Conservation (phyloP, 768 basidiomycete species). For the Antrodiella citrinella region DNA sequence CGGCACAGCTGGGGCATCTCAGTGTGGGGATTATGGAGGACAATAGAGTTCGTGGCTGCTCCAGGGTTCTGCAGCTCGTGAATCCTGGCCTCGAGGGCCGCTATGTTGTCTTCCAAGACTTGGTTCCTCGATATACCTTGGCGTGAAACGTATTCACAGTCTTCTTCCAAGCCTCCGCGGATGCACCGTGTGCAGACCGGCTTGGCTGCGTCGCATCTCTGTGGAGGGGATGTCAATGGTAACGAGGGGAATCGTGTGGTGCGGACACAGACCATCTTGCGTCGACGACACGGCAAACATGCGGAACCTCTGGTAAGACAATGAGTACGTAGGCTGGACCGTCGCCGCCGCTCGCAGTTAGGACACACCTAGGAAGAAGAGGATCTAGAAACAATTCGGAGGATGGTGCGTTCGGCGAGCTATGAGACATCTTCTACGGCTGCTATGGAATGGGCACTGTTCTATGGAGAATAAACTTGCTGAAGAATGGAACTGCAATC, state of each 20-base stretch:
- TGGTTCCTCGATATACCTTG: not conserved
- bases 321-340: no score
- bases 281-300: not conserved
- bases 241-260: not conserved
- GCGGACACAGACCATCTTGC: not conserved
- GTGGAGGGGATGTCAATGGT: not conserved
- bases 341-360: no score
- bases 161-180: not conserved
- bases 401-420: no score
- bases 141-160: not conserved
- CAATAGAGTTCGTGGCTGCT: not conserved
- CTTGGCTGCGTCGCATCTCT: not conserved
- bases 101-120: not conserved
- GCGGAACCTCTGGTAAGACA: constrained; percentile 1
- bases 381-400: no score
- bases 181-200: not conserved
- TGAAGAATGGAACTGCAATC: no score
- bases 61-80: not conserved
- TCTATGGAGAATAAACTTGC: no score
- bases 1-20: no score
- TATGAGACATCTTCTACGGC: no score
- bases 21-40: not conserved
- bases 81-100: not conserved
- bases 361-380: no score
- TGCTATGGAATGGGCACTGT: no score